phyloP scores from a whole-genome alignment of 306 rosid genomes.

The Rosa chinensis region DNA sequence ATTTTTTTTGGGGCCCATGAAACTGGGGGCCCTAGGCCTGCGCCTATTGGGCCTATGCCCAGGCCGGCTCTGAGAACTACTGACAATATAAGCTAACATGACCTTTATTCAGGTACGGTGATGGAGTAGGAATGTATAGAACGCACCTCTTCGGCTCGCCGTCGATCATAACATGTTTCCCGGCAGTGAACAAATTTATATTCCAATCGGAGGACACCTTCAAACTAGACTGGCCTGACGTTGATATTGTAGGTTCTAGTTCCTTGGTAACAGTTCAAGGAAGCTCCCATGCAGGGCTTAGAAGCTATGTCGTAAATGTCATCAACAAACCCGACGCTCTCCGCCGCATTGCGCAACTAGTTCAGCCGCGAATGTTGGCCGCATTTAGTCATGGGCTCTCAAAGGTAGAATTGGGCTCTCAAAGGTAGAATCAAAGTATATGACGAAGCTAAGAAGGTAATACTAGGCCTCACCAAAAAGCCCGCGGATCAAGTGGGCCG shows the following conservation, averaged over 20 bases:
- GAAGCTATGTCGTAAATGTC: neutral
- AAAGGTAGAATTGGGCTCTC: slow-evolving; percentile 11
- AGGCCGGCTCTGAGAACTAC: no score
- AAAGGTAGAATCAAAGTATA: neutral
- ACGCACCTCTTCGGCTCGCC: slow-evolving; percentile 34
- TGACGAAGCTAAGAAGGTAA: slow-evolving; percentile 22
- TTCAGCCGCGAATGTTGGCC: slow-evolving; percentile 24
- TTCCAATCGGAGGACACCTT: slow-evolving; percentile 13
- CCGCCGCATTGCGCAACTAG: slow-evolving; percentile 6
- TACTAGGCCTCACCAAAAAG: no score
- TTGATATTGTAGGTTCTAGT: slow-evolving; percentile 15
- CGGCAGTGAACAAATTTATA: slow-evolving; percentile 23
- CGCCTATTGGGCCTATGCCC: no score
- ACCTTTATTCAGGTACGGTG: slow-evolving; percentile 27
- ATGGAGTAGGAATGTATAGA: slow-evolving; percentile 32
- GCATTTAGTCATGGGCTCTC: slow-evolving; percentile 23
- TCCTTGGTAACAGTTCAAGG: slow-evolving; percentile 32
- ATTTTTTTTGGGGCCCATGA: no score
- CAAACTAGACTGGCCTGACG: slow-evolving; percentile 14
- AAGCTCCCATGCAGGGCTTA: slow-evolving; percentile 21
- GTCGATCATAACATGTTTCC: slow-evolving; percentile 34
- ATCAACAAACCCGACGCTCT: slow-evolving; percentile 24
- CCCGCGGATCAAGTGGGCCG: no score
- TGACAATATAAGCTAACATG: no score
- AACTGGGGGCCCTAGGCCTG: no score